Evolutionary conservation across 1,284 basidiomycete species (phyloP).

Genomic region (Anthracocystis walkeri): DNA sequence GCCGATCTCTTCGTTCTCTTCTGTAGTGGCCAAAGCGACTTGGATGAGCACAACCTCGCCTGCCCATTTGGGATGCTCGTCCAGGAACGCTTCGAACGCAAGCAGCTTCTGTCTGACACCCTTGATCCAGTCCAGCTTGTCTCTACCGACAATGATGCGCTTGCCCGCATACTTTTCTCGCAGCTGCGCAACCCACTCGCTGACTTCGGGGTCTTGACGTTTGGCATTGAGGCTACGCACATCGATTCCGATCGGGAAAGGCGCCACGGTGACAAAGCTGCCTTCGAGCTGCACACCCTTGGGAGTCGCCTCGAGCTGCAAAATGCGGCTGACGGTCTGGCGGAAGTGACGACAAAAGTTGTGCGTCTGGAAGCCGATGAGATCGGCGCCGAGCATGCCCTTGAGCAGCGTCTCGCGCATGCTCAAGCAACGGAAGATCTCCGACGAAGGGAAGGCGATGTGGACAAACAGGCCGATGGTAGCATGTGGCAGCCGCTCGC

Average conservation of each 20-base stretch:
- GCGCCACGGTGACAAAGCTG: constrained; percentile 82
- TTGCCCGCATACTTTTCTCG: constrained; percentile 83
- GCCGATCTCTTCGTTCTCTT: constrained; percentile 80
- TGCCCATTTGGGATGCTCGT: constrained; percentile 81
- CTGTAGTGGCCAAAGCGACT: constrained; percentile 84
- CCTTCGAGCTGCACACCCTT: constrained; percentile 78
- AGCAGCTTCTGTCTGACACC: constrained; percentile 85
- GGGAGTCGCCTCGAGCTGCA: constrained; percentile 83
- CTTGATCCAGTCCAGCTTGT: constrained; percentile 88
- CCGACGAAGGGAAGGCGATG: constrained; percentile 86
- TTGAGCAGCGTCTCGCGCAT: constrained; percentile 74
- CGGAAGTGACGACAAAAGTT: constrained; percentile 72
- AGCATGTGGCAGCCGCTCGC: constrained; percentile 75
- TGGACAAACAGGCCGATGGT: constrained; percentile 90
- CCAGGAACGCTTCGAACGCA: constrained; percentile 85
- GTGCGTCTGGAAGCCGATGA: constrained; percentile 86
- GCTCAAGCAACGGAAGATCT: constrained; percentile 86
- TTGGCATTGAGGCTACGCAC: constrained; percentile 78
- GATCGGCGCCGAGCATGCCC: constrained; percentile 80
- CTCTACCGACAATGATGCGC: constrained; percentile 85
- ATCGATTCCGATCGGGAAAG: constrained; percentile 91
- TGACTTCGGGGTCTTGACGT: constrained; percentile 81
- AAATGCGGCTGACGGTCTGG: constrained; percentile 84
- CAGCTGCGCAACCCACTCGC: constrained; percentile 82
- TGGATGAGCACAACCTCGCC: constrained; percentile 86